A percentile compares a stretch with the other conserved stretches of the same genome.
Evolutionary conservation across 495 filamentous ascomycete genomes (phyloP).

Genomic region (Talaromyces thailandensis): DNA sequence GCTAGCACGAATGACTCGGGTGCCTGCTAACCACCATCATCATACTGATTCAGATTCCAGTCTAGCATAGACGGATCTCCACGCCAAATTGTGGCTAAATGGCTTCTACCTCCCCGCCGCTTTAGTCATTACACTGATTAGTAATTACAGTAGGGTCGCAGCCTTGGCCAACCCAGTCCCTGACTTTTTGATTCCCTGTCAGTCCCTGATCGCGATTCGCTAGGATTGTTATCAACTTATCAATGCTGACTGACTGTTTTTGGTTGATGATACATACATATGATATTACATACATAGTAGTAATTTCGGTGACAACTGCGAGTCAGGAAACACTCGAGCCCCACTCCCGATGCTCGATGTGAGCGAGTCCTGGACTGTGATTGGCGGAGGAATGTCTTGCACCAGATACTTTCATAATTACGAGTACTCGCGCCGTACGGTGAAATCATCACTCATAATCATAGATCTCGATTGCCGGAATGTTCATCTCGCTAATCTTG

Average conservation of each 20-base stretch:
- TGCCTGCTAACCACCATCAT: not conserved
- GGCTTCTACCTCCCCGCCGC: not conserved
- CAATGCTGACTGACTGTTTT: not conserved
- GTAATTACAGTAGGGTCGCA: not conserved
- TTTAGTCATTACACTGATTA: not conserved
- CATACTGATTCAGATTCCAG: not conserved
- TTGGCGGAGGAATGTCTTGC: not conserved
- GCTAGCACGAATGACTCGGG: not conserved
- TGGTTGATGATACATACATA: too few species aligned
- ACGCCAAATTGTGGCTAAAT: not conserved
- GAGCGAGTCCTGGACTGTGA: not conserved
- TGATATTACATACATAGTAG: too few species aligned
- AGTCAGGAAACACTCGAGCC: not conserved
- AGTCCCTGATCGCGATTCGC: too few species aligned
- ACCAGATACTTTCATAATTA: not conserved
- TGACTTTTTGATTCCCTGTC: too few species aligned
- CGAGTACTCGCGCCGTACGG: not conserved
- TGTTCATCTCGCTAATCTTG: not conserved
- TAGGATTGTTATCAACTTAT: too few species aligned
- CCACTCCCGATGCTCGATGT: not conserved
- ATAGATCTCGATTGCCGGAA: not conserved
- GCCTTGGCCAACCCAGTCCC: too few species aligned
- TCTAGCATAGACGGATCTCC: not conserved
- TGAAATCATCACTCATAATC: not conserved
- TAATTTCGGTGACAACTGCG: not conserved